Conservation (phyloP, 805 yeast species). For the Candida sphagnicola region DNA sequence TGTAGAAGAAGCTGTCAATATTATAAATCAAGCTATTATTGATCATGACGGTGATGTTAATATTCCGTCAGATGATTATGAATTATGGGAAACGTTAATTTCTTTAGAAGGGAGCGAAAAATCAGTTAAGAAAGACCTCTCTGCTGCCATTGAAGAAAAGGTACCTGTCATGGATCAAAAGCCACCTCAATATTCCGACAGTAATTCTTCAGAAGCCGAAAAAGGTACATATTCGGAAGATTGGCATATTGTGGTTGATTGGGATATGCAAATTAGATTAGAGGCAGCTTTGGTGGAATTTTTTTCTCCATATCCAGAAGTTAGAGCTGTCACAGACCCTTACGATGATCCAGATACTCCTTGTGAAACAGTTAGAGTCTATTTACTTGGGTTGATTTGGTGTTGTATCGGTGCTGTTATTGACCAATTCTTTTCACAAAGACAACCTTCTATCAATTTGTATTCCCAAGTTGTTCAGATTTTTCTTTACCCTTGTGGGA, state of each 20-base stretch:
- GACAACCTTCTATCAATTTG: slow-evolving; percentile 49
- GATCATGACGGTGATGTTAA: slow-evolving; percentile 47
- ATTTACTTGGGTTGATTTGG: slow-evolving; percentile 50
- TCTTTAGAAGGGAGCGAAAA: slow-evolving; percentile 3
- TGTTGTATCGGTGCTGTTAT: slow-evolving; percentile 50
- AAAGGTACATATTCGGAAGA: slow-evolving; percentile 2
- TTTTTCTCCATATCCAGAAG: slow-evolving; percentile 63
- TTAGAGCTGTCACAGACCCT: slow-evolving; percentile 61
- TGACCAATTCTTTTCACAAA: slow-evolving; percentile 54
- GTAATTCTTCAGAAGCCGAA: slow-evolving; percentile 2
- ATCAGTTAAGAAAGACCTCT: not conserved
- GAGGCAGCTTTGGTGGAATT: slow-evolving; percentile 41
- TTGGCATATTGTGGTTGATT: slow-evolving; percentile 15
- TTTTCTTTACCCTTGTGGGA: slow-evolving; percentile 44
- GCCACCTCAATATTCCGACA: not conserved
- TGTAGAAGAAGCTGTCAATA: slow-evolving; percentile 35
- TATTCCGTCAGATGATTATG: slow-evolving; percentile 35
- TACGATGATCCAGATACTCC: slow-evolving; percentile 48
- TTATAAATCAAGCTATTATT: slow-evolving; percentile 34
- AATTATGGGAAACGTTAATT: slow-evolving; percentile 19
- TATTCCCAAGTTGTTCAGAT: slow-evolving; percentile 43
- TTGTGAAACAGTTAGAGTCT: slow-evolving; percentile 52
- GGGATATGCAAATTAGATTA: slow-evolving; percentile 31
- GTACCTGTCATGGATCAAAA: not conserved
- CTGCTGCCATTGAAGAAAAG: not conserved